Evolutionary conservation across 768 basidiomycete genomes (phyloP).

Genomic region (Trichaptum fuscoviolaceum): DNA sequence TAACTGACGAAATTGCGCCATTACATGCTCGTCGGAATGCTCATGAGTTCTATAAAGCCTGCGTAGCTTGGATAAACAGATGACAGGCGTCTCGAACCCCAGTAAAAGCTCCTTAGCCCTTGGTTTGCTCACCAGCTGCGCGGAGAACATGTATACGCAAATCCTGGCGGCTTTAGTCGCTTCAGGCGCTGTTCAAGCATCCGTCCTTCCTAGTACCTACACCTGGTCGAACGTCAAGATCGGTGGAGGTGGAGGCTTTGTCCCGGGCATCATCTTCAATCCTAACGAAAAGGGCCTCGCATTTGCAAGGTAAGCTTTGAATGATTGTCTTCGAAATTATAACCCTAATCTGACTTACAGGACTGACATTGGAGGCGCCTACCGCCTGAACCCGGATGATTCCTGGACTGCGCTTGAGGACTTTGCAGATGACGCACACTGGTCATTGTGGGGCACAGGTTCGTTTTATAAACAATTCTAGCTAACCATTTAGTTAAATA

Average conservation of each 20-base stretch:
- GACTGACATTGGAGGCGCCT: slow-evolving; percentile 12
- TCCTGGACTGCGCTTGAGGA: slow-evolving; percentile 13
- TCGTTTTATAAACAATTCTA: not conserved
- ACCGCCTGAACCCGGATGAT: slow-evolving; percentile 8
- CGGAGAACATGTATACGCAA: not conserved
- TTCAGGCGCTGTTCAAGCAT: not conserved
- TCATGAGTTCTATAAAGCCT: not conserved
- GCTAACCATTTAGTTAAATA: not conserved
- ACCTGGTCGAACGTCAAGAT: slow-evolving; percentile 4
- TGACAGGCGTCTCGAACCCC: not conserved
- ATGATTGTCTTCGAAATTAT: not conserved
- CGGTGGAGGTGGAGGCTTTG: slow-evolving; percentile 11
- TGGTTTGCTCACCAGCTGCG: not conserved
- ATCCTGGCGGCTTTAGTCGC: not conserved
- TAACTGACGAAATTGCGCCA: not conserved
- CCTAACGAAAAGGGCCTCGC: slow-evolving; percentile 11
- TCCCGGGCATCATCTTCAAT: slow-evolving; percentile 12
- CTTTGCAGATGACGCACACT: slow-evolving; percentile 10
- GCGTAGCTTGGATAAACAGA: not conserved
- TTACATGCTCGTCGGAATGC: not conserved
- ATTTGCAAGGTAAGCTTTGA: slow-evolving; percentile 2
- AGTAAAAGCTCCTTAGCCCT: not conserved
- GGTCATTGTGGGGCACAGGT: slow-evolving; percentile 6
- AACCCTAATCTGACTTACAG: not conserved
- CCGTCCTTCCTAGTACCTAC: slow-evolving; percentile 1